Conservation (phyloP, 306 rosid genomes). For the Dalbergia oliveri region DNA sequence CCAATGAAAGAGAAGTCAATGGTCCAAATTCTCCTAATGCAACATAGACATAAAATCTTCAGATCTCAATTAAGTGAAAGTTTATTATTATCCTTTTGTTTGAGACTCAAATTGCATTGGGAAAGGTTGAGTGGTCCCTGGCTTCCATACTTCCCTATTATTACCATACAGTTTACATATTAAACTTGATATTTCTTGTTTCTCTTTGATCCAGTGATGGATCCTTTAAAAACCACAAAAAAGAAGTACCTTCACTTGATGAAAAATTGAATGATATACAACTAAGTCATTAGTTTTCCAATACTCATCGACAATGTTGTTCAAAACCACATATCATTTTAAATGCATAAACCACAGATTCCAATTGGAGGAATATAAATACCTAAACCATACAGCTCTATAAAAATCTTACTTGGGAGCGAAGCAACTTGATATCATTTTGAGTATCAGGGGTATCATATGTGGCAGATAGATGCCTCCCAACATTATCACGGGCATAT, state of each 20-base stretch:
- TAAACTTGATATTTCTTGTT: slow-evolving; percentile 22
- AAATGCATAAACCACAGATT: slow-evolving; percentile 21
- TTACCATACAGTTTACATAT: slow-evolving; percentile 32
- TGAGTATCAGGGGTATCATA: slow-evolving; percentile 77
- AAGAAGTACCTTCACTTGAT: slow-evolving; percentile 9
- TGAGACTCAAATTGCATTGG: slow-evolving; percentile 34
- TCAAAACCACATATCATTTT: slow-evolving; percentile 34
- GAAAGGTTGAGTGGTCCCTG: slow-evolving; percentile 39
- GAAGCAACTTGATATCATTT: slow-evolving; percentile 80
- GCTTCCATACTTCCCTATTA: slow-evolving; percentile 36
- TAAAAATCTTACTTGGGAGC: slow-evolving; percentile 68
- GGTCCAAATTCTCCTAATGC: slow-evolving; percentile 19
- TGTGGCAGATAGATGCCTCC: slow-evolving; percentile 81
- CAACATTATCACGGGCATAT: slow-evolving; percentile 88
- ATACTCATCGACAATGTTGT: slow-evolving; percentile 12
- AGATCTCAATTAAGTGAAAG: slow-evolving; percentile 21
- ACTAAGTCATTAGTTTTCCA: not conserved
- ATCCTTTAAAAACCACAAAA: slow-evolving; percentile 32
- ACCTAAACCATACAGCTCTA: slow-evolving; percentile 27
- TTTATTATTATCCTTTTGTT: slow-evolving; percentile 21
- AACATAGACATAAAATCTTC: slow-evolving; percentile 17
- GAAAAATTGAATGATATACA: slow-evolving; percentile 29
- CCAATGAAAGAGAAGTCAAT: slow-evolving; percentile 34
- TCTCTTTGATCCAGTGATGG: slow-evolving; percentile 22
- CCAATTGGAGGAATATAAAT: slow-evolving; percentile 38